phyloP scores from a whole-genome alignment of 305 asterid species.

The Striga hermonthica region DNA sequence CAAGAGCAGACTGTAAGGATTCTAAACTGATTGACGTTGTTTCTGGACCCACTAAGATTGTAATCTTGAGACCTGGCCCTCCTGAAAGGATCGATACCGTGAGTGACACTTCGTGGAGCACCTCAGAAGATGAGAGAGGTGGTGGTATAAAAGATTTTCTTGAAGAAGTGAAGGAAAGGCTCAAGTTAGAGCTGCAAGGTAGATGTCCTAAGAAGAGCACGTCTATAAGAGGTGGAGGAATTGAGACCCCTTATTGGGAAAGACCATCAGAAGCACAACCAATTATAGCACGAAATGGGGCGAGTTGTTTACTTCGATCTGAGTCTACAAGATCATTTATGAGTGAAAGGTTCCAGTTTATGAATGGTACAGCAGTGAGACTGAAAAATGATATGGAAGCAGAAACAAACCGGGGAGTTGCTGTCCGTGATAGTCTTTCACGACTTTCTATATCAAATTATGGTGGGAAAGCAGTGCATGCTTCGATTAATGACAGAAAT shows the following conservation, averaged over 20 bases:
- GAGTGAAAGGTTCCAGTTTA: slow-evolving; percentile 50
- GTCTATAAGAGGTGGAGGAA: slow-evolving; percentile 78
- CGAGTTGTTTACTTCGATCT: slow-evolving; percentile 71
- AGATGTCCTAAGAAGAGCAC: slow-evolving; percentile 49
- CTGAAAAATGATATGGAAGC: slow-evolving; percentile 67
- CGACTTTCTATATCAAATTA: slow-evolving; percentile 39
- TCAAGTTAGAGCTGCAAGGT: slow-evolving; percentile 76
- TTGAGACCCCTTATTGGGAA: slow-evolving; percentile 80
- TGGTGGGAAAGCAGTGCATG: slow-evolving; percentile 42
- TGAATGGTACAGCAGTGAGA: slow-evolving; percentile 57
- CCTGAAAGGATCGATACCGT: slow-evolving; percentile 47
- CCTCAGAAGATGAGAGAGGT: slow-evolving; percentile 56
- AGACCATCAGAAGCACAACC: slow-evolving; percentile 72
- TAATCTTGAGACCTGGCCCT: slow-evolving; percentile 80
- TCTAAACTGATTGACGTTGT: slow-evolving; percentile 16
- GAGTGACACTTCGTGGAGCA: slow-evolving; percentile 60
- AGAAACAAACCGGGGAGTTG: slow-evolving; percentile 43
- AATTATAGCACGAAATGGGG: slow-evolving; percentile 72
- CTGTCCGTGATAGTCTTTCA: slow-evolving; percentile 41
- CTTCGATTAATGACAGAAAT: slow-evolving; percentile 35
- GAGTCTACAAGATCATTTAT: slow-evolving; percentile 80
- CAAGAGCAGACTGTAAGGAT: slow-evolving; percentile 35
- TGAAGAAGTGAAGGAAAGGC: slow-evolving; percentile 87
- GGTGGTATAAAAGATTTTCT: slow-evolving; percentile 79
- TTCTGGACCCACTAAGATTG: slow-evolving; percentile 48